Evolutionary conservation across 345 rosid genomes (phyloP).

Genomic region (Heritiera littoralis): DNA sequence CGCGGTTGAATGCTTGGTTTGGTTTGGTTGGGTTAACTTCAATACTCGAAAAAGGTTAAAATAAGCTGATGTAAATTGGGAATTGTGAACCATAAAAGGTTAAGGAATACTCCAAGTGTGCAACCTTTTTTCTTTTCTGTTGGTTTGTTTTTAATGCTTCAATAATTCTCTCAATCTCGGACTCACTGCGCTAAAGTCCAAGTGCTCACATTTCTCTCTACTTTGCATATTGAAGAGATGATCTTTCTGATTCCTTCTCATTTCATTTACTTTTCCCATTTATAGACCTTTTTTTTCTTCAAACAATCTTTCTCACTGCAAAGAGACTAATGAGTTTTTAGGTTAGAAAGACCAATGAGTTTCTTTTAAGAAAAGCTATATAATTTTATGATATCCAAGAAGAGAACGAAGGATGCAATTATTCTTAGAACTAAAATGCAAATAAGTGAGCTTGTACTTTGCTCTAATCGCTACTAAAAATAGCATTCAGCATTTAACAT

Average conservation of each 20-base stretch:
- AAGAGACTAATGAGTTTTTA: too few species aligned
- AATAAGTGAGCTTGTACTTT: too few species aligned
- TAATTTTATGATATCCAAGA: too few species aligned
- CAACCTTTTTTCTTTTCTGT: background rate
- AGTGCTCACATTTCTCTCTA: background rate
- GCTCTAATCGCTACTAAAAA: too few species aligned
- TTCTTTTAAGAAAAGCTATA: too few species aligned
- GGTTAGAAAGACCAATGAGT: too few species aligned
- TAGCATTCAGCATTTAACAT: too few species aligned
- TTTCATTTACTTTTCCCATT: background rate
- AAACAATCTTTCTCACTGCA: too few species aligned
- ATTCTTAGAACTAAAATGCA: background rate
- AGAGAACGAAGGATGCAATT: background rate
- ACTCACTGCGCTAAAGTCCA: background rate
- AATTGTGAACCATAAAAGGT: constrained; percentile 26
- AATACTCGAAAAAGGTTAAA: background rate
- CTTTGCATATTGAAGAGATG: background rate
- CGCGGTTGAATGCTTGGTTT: background rate
- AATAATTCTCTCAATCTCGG: background rate
- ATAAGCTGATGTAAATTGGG: constrained; percentile 21
- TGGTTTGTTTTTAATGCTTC: background rate
- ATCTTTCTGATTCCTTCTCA: background rate
- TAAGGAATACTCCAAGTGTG: background rate
- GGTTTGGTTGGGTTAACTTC: too few species aligned
- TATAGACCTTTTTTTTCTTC: too few species aligned